Evolutionary conservation across 805 yeast genomes (phyloP).

Genomic region (Nakazawaea sp.): DNA sequence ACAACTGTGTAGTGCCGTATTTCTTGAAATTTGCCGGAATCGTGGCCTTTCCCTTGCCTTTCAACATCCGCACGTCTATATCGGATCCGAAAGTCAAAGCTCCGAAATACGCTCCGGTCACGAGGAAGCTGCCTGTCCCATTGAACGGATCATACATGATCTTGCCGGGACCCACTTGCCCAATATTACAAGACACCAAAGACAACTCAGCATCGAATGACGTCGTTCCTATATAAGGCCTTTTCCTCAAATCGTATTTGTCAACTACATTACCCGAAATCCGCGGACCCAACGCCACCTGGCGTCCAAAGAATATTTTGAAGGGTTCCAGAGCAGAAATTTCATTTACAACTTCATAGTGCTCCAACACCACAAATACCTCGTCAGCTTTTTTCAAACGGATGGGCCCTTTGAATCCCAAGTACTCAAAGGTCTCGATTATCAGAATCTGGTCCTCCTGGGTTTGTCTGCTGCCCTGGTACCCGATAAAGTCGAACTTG

Average conservation of each 20-base stretch:
- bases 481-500: constrained; percentile 78
- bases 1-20: constrained; percentile 50
- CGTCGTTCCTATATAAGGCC: constrained; percentile 92
- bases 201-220: constrained; percentile 94
- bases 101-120: constrained; percentile 82
- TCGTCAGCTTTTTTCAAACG: constrained; percentile 71
- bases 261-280: constrained; percentile 56
- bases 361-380: constrained; percentile 67
- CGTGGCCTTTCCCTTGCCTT: constrained; percentile 46
- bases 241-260: constrained; percentile 68
- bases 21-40: constrained; percentile 63
- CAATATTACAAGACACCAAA: constrained; percentile 80
- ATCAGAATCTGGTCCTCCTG: constrained; percentile 45
- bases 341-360: constrained; percentile 46
- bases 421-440: constrained; percentile 66
- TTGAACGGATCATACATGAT: constrained; percentile 90
- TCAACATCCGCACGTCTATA: constrained; percentile 74
- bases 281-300: constrained; percentile 57
- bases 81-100: constrained; percentile 82
- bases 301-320: constrained; percentile 69
- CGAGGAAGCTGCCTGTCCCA: constrained; percentile 92
- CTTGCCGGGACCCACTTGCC: constrained; percentile 58
- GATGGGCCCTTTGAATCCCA: constrained; percentile 73
- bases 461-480: constrained; percentile 56
- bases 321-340: constrained; percentile 40